Evolutionary conservation across 345 rosid species (phyloP), one percentile per base, ranked within the genome.

Genomic region (Conringia planisiliqua): DNA sequence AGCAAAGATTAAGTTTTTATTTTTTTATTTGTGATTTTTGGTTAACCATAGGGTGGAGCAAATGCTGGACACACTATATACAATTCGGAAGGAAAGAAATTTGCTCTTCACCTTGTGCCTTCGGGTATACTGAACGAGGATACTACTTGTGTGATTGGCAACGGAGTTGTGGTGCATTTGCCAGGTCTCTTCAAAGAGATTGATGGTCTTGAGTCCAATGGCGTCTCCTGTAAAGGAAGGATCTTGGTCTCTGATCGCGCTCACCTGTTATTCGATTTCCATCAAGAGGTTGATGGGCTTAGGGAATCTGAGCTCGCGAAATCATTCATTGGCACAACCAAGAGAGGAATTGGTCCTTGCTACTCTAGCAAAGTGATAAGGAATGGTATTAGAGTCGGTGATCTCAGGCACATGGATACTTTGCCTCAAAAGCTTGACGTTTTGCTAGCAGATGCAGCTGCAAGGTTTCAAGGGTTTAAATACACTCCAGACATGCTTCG

Each of bases 1-100:
- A 4, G 24, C 1, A 32, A 74, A 75, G 42, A 5, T 63, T 29
- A 3, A 57, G 5, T 20, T 1, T 39, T 57, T 44, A 0, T 0
- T 20, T 4, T 36, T 35, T 10, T 5, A 17, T 38, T 50, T 68
- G 8, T 60, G 43, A 30, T 29, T 68, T 32, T 54, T 52, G 70
- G 73, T 2, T 64, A 14, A 17, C 72, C 0, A 11, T 79, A 95
- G 99, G 98, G 99, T 51, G 98, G 99, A 84, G 97, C 99, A 29
- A 95, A 95, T 78, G 99, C 99, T 54, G 99, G 99, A 8, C 99
- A 95, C 71, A 95, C 99, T n/a, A 92, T 95, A 63, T 95, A 95
- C 47, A 95, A 89, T 72, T 42, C 97, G 5, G 96, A 90, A 68
- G 99, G 97, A 12, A 92, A 89, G 86, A 95, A 92, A 73, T 95